phyloP scores from a whole-genome alignment of 106 monocot species.

The Dendrobium nobile region DNA sequence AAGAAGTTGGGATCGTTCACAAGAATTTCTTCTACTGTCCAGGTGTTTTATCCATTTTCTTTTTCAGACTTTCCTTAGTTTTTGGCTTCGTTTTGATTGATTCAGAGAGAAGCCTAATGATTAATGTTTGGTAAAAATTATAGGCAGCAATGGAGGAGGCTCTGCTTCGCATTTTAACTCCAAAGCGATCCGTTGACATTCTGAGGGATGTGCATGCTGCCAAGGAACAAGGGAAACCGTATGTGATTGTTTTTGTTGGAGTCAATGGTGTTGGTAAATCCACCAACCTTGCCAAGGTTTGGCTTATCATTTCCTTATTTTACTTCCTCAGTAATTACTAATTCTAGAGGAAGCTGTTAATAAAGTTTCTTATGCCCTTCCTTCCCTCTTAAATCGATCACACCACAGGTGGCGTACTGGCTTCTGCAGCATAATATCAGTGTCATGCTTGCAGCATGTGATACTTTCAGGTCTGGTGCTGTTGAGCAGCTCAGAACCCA shows the following conservation, averaged over 20 bases:
- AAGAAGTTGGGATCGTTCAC: slow-evolving; percentile 97
- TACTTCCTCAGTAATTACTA: not conserved
- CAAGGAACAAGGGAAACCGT: slow-evolving; percentile 94
- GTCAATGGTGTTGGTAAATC: slow-evolving; percentile 99
- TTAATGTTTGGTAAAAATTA: slow-evolving; percentile 2
- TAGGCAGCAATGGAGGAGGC: slow-evolving; percentile 99
- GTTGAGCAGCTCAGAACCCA: slow-evolving; percentile 98
- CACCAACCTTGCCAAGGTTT: slow-evolving; percentile 98
- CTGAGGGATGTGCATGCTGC: slow-evolving; percentile 94
- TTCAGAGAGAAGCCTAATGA: not conserved
- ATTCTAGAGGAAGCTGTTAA: not conserved
- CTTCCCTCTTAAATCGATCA: not conserved
- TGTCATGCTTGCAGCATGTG: slow-evolving; percentile 95
- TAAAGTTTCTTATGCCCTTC: not conserved
- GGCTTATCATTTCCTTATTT: not conserved
- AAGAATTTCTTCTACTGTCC: slow-evolving; percentile 92
- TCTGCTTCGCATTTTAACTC: slow-evolving; percentile 91
- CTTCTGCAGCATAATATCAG: slow-evolving; percentile 84
- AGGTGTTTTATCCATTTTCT: slow-evolving; percentile 34
- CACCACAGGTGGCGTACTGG: slow-evolving; percentile 88
- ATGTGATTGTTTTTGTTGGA: slow-evolving; percentile 94
- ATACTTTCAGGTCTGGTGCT: slow-evolving; percentile 97
- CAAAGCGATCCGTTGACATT: slow-evolving; percentile 90
- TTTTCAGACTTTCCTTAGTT: not conserved
- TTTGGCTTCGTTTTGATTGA: not conserved